A percentile compares a stretch with the other conserved stretches of the same genome.
phyloP scores from a whole-genome alignment of 805 yeast species.

The Candida boidinii region DNA sequence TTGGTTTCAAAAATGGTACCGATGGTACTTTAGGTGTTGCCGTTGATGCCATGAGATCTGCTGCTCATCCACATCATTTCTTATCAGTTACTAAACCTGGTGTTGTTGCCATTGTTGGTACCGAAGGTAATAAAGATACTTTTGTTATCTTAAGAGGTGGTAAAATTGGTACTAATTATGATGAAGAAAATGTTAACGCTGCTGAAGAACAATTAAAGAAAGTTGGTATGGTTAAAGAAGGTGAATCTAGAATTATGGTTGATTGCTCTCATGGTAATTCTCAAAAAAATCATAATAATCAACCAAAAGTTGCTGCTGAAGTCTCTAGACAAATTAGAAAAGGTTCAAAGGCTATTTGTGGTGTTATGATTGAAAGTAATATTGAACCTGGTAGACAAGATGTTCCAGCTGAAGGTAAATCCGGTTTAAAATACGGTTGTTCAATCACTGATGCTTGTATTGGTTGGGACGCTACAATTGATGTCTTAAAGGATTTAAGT shows the following conservation, averaged over 20 bases:
- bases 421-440: constrained; percentile 79
- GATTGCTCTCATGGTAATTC: constrained; percentile 98
- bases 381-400: constrained; percentile 87
- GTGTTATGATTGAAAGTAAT: constrained; percentile 95
- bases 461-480: constrained; percentile 80
- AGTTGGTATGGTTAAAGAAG: constrained; percentile 26
- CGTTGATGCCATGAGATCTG: constrained; percentile 87
- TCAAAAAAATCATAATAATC: constrained; percentile 82
- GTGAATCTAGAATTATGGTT: constrained; percentile 73
- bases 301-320: constrained; percentile 76
- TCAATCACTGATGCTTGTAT: constrained; percentile 97
- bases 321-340: constrained; percentile 70
- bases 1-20: constrained; percentile 97
- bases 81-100: constrained; percentile 94
- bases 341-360: constrained; percentile 76
- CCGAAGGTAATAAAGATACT: constrained; percentile 86
- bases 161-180: constrained; percentile 85
- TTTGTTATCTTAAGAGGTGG: constrained; percentile 95
- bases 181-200: constrained; percentile 58
- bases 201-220: constrained; percentile 54
- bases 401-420: constrained; percentile 52
- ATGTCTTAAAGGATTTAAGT: constrained; percentile 70
- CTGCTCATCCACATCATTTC: constrained; percentile 90
- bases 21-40: constrained; percentile 95
- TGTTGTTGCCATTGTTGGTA: constrained; percentile 90